Evolutionary conservation across 1,284 basidiomycete genomes (phyloP).

Genomic region (Afroboletus lepidellus): DNA sequence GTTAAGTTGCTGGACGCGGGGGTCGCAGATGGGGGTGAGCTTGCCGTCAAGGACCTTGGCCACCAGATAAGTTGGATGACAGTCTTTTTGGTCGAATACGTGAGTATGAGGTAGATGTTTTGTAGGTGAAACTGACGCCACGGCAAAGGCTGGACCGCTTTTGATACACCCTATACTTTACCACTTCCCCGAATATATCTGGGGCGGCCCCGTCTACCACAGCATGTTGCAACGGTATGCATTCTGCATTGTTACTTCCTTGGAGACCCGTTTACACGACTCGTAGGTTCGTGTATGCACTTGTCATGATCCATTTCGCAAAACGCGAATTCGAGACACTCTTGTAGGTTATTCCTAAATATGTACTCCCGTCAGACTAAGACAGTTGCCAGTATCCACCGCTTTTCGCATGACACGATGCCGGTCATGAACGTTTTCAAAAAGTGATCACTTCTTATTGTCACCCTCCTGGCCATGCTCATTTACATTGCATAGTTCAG

Average conservation of each 20-base stretch:
- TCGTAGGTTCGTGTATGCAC: slow-evolving; percentile 69
- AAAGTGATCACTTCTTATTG: slow-evolving; percentile 58
- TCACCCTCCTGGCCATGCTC: not conserved
- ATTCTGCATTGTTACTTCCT: not conserved
- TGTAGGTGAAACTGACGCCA: slow-evolving; percentile 5
- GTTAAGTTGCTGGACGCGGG: slow-evolving; percentile 58
- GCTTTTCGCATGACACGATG: slow-evolving; percentile 95
- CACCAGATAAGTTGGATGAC: slow-evolving; percentile 84
- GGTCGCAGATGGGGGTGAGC: slow-evolving; percentile 54
- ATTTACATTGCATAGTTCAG: slow-evolving; percentile 54
- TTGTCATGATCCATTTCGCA: slow-evolving; percentile 85
- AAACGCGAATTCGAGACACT: slow-evolving; percentile 95
- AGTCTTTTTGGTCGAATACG: slow-evolving; percentile 90
- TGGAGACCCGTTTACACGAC: slow-evolving; percentile 7
- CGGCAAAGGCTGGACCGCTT: slow-evolving; percentile 76
- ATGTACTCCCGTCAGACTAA: not conserved
- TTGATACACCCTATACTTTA: slow-evolving; percentile 91
- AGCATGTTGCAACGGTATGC: slow-evolving; percentile 77
- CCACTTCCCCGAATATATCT: slow-evolving; percentile 66
- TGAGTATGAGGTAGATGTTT: slow-evolving; percentile 38
- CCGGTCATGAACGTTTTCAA: slow-evolving; percentile 86
- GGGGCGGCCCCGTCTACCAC: slow-evolving; percentile 66
- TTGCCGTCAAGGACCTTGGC: slow-evolving; percentile 86
- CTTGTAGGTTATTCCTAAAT: slow-evolving; percentile 53
- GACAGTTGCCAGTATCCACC: slow-evolving; percentile 64